phyloP scores from a whole-genome alignment of 2,329 filamentous ascomycete genomes.

The Blastomyces silverae region DNA sequence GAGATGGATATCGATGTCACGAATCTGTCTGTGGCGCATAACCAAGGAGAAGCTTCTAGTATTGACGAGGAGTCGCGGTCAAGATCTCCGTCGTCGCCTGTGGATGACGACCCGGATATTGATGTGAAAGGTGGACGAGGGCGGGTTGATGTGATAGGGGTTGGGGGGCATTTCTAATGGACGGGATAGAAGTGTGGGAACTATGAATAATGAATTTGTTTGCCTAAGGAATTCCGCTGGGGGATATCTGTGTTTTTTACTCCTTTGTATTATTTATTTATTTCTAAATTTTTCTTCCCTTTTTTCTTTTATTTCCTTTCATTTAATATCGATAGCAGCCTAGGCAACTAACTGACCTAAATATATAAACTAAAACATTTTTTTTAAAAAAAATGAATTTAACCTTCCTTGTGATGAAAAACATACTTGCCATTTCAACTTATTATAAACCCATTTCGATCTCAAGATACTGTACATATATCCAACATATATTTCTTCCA shows the following conservation, averaged over 20 bases:
- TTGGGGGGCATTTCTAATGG: background rate
- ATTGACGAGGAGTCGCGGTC: constrained; percentile 26
- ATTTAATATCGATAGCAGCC: too few species aligned
- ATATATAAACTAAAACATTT: background rate
- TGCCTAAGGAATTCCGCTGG: background rate
- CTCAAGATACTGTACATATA: background rate
- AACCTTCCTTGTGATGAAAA: background rate
- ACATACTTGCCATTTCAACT: too few species aligned
- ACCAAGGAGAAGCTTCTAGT: constrained; percentile 26
- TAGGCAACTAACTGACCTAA: too few species aligned
- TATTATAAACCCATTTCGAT: background rate
- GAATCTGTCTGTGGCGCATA: constrained; percentile 29
- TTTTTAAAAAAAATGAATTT: background rate
- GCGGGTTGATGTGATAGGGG: background rate
- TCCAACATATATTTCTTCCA: background rate
- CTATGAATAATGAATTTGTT: background rate
- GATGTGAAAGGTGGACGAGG: background rate
- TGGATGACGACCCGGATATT: background rate
- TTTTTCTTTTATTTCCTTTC: too few species aligned
- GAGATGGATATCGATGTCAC: constrained; percentile 53
- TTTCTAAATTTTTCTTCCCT: too few species aligned
- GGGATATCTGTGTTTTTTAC: background rate
- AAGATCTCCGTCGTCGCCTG: background rate
- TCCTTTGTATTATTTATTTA: background rate
- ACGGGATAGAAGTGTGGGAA: background rate